Base-by-base conservation (phyloP, 495 filamentous ascomycete genomes). In the Xylona heveae region DNA sequence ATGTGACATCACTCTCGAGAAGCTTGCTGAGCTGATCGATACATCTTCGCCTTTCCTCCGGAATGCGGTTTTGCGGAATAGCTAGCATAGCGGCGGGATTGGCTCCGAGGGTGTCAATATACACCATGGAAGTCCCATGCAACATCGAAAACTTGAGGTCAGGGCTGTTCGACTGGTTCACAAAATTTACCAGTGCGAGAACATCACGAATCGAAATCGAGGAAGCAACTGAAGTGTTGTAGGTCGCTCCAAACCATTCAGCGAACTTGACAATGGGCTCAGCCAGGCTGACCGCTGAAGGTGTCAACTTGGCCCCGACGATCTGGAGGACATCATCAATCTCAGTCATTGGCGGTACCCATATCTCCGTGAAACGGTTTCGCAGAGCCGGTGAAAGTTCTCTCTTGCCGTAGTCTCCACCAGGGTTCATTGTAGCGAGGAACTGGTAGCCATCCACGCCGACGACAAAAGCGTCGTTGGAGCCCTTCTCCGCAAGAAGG, bases 281-380 rank as follows among this genome's bases (percentile, higher is more conserved):
- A 1, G 76, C 62, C 39, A 74, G 58, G 3, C 56, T 39, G 27
- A 55, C 49, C 25, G 63, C 51, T 24, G 39, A 44, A 1, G 48
- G 42, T 7, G 49, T 43, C 4, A 95, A 56, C 48, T 88, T 93
- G 20, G 69, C 69, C 19, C 62, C 55, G 6, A 93, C 71, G 33
- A 99, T 94, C 27, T 88, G 76, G 20, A 83, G 52, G 17, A 94
- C 71, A 45, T 99, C 90, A 18, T 83, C 72, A 22, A 63, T 61
- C 25, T 88, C 79, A 0, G 78, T 77, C 27, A 78, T 55, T 2
- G 82, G 60, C 3, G 88, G 82, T 0, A 93, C 90, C 90, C 90
- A 99, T 14, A 99, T 91, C 47, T 99, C 90, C 0, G 90, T 99
- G 55, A 99, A 94, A 24, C 90, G 75, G 47, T 99, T 95, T 16